Base-by-base conservation (phyloP, 495 filamentous ascomycete genomes). In the Echria macrotheca region DNA sequence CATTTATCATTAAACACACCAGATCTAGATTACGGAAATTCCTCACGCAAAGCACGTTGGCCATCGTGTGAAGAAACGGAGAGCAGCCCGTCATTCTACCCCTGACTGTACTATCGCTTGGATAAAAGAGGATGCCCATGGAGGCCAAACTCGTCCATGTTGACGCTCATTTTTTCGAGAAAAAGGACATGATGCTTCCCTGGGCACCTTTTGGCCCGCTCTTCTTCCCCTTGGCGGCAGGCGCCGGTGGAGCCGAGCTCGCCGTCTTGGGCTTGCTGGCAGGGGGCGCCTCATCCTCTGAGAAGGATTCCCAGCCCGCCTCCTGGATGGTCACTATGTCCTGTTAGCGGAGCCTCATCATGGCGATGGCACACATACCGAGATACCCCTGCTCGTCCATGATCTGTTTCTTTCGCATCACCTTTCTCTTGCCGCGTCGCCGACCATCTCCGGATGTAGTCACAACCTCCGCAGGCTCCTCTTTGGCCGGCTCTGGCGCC, bases 321-420 rank as follows among this genome's bases (percentile, higher is more conserved):
- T 96, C 91, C 58, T 91, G 85, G 54, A 83, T 85, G 10, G 93
- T 97, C 14, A 97, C 93, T 95, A 58, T n/a, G 19, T 15, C 23
- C 24, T 24, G 52, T 57, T 48, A 51, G 57, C 55, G 8, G 4
- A 21, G 12, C 39, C 12, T 9, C 15, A 5, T 25, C 14, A 17
- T 6, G 31, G 14, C 41, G 19, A 3, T 0, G 12, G 15, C 0
- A 25, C 39, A 72, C 82, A 54, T 74, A 91, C 89, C 88, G 11
- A 98, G 72, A 64, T 95, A 98, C 31, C 93, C 91, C 52, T 97
- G 87, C 33, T 91, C 88, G 60, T 98, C 94, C 73, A 90, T 87
- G 41, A 85, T 72, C 33, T 84, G 90, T 73, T 85, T 86, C 76
- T 93, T 97, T 69, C 86, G 90, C 76, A 85, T 89, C 8, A 97